Percentiles rank a stretch among this genome's conserved stretches.
These are phyloP conservation scores for Leptographium procerum DNA, from an alignment of 2,329 filamentous ascomycete species.

Conservation along the genomic window DNA sequence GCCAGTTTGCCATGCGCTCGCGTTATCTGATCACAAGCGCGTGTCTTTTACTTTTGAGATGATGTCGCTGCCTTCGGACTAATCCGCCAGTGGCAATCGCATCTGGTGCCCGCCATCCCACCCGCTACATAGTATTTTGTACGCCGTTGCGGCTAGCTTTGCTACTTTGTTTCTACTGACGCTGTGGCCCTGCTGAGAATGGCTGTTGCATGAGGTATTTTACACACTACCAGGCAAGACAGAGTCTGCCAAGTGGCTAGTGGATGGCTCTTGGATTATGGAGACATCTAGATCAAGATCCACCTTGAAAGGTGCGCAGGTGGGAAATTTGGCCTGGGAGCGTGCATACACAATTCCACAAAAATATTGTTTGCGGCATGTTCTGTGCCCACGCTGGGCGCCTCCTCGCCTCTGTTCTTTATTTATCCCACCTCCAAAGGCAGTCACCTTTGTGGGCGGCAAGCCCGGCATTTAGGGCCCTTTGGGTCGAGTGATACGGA, in stretches of 20 bases:
- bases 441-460: conserved; percentile 1
- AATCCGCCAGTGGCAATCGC: background rate
- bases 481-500: conserved; percentile 3
- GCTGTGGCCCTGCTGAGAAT: background rate
- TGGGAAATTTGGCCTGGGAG: conserved; percentile 2
- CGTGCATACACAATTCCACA: conserved; percentile 5
- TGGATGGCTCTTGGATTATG: background rate
- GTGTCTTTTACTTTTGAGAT: background rate
- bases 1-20: background rate
- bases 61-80: background rate
- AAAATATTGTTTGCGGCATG: background rate
- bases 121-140: too few species aligned
- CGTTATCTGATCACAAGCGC: background rate
- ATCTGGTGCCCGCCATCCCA: background rate
- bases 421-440: background rate
- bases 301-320: conserved; percentile 2
- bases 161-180: background rate
- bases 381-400: background rate
- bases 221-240: conserved; percentile 2
- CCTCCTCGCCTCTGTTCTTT: background rate
- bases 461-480: conserved; percentile 6
- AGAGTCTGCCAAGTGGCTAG: conserved; percentile 10
- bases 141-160: background rate
- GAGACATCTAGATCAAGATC: conserved; percentile 1
- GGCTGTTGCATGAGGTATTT: conserved; percentile 9